phyloP scores from a whole-genome alignment of 2,329 filamentous ascomycete species.

The Proliferodiscus dingleyae region DNA sequence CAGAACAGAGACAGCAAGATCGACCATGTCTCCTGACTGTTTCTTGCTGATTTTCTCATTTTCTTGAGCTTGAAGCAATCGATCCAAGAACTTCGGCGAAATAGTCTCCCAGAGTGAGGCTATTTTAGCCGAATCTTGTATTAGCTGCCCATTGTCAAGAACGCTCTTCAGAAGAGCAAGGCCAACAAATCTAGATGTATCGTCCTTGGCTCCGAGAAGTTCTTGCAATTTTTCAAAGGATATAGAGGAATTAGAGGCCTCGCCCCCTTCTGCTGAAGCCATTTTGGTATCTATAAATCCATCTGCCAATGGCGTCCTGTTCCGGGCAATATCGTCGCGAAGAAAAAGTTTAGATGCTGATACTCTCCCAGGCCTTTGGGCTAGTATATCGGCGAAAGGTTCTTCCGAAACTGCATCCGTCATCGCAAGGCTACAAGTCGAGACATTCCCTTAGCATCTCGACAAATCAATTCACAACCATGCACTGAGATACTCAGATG shows the following conservation, averaged over 20 bases:
- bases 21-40: slow-evolving; percentile 55
- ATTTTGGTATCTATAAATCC: background rate
- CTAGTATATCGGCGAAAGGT: no score
- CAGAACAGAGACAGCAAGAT: slow-evolving; percentile 57
- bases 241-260: slow-evolving; percentile 12
- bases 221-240: slow-evolving; percentile 46
- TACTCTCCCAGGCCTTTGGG: no score
- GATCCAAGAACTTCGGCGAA: slow-evolving; percentile 58
- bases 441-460: no score
- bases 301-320: slow-evolving; percentile 5
- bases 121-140: slow-evolving; percentile 42
- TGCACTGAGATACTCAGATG: slow-evolving; percentile 15
- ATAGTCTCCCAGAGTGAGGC: slow-evolving; percentile 54
- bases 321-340: no score
- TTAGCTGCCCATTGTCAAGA: slow-evolving; percentile 54
- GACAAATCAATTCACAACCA: slow-evolving; percentile 1
- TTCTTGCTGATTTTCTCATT: slow-evolving; percentile 30
- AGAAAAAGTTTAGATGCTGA: no score
- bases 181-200: slow-evolving; percentile 65
- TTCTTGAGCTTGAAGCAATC: slow-evolving; percentile 53
- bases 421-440: no score
- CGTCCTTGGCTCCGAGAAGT: slow-evolving; percentile 55
- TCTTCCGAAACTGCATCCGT: no score
- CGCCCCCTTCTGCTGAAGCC: background rate
- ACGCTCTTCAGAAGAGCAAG: slow-evolving; percentile 62